phyloP scores from a whole-genome alignment of 2,329 filamentous ascomycete species.

The Conoideocrella luteorostrata region DNA sequence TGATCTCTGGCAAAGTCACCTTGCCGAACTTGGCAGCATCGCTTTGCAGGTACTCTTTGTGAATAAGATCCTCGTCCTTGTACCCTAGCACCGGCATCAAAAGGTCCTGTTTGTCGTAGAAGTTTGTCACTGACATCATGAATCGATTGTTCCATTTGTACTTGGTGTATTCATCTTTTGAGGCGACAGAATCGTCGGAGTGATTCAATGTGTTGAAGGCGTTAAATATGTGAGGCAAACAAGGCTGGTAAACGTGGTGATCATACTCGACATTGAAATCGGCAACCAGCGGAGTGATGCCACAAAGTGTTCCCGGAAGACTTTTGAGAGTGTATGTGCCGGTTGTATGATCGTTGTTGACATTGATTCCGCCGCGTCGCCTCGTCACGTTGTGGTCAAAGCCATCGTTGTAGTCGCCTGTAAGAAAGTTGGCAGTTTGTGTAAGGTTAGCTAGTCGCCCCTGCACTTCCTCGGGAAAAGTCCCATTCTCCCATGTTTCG shows the following conservation, averaged over 20 bases:
- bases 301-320: slow-evolving; percentile 34
- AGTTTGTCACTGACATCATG: slow-evolving; percentile 26
- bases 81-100: slow-evolving; percentile 27
- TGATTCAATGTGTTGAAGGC: slow-evolving; percentile 21
- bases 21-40: slow-evolving; percentile 22
- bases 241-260: slow-evolving; percentile 39
- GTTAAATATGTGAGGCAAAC: slow-evolving; percentile 31
- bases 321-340: slow-evolving; percentile 39
- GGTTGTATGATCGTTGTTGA: slow-evolving; percentile 32
- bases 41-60: slow-evolving; percentile 23
- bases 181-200: slow-evolving; percentile 4
- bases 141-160: slow-evolving; percentile 26
- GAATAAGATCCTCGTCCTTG: slow-evolving; percentile 17
- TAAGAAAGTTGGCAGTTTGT: slow-evolving; percentile 24
- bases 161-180: slow-evolving; percentile 15
- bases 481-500: slow-evolving; percentile 24
- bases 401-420: slow-evolving; percentile 27
- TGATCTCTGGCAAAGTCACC: slow-evolving; percentile 23
- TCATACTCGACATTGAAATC: slow-evolving; percentile 37
- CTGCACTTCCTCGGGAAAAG: slow-evolving; percentile 24
- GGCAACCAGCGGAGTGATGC: slow-evolving; percentile 32
- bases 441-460: slow-evolving; percentile 23
- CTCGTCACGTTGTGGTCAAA: slow-evolving; percentile 21
- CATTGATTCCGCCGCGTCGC: slow-evolving; percentile 32
- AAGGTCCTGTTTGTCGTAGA: slow-evolving; percentile 27